Percentiles rank a stretch among this genome's conserved stretches.
phyloP scores from a whole-genome alignment of 1,139 yeast genomes.

The Maudiozyma humilis region DNA sequence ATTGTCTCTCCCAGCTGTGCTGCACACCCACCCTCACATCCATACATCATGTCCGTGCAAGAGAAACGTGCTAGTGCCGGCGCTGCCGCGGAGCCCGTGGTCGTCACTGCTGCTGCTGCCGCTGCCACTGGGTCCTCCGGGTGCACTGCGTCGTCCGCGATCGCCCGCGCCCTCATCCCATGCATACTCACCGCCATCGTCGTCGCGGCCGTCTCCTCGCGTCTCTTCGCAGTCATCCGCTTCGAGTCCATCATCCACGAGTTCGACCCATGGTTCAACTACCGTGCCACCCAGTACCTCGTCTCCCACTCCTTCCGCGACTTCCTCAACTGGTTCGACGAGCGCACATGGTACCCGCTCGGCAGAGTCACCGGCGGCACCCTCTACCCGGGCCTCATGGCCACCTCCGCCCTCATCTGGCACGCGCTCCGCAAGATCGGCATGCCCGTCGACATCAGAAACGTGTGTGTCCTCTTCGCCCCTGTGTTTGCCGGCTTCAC shows the following conservation, averaged over 20 bases:
- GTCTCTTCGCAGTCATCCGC: constrained; percentile 72
- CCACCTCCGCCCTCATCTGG: constrained; percentile 87
- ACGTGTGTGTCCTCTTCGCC: constrained; percentile 90
- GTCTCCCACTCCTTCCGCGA: constrained; percentile 79
- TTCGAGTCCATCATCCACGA: constrained; percentile 97
- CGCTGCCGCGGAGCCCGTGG: no score
- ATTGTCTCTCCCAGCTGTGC: no score
- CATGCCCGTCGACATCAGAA: constrained; percentile 87
- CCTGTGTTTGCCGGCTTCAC: constrained; percentile 95
- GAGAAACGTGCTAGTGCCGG: no score
- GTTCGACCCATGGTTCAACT: constrained; percentile 98
- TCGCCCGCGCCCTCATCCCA: constrained; percentile 14
- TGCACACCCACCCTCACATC: no score
- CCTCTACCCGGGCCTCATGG: constrained; percentile 96
- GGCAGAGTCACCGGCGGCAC: constrained; percentile 99
- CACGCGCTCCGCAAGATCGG: constrained; percentile 57
- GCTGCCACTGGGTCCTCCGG: no score
- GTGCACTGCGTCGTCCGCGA: no score
- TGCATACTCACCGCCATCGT: constrained; percentile 64
- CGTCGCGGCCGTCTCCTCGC: constrained; percentile 84
- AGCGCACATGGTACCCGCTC: constrained; percentile 97
- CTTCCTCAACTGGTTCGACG: constrained; percentile 97
- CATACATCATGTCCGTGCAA: no score
- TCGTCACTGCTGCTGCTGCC: no score
- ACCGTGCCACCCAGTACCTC: constrained; percentile 85